Conservation (phyloP, 2,329 filamentous ascomycete species). For the Colletotrichum costaricense region DNA sequence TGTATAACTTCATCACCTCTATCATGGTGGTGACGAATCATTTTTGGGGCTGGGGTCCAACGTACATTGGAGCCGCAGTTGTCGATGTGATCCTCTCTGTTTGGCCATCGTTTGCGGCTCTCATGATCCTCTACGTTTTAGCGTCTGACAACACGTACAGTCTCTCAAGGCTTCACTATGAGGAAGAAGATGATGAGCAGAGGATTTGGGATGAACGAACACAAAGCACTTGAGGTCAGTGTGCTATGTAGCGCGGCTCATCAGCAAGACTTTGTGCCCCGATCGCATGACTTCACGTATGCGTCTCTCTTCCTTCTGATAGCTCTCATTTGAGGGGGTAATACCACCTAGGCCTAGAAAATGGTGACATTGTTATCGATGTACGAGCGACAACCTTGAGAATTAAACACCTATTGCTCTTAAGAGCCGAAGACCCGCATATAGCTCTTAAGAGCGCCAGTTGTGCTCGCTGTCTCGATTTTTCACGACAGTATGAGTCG, state of each 20-base stretch:
- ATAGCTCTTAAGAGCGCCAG: accelerated
- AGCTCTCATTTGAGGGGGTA: too few species aligned
- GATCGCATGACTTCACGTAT: neutral
- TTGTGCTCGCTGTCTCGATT: too few species aligned
- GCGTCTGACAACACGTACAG: neutral
- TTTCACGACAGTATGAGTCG: too few species aligned
- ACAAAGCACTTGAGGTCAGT: neutral
- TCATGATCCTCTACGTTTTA: neutral
- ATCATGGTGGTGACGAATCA: neutral
- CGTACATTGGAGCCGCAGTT: neutral
- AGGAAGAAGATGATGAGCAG: neutral
- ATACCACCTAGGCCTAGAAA: neutral
- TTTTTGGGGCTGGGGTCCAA: neutral
- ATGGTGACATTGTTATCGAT: neutral
- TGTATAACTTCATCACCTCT: neutral
- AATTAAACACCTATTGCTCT: accelerated
- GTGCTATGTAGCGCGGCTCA: neutral
- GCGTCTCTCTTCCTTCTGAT: neutral
- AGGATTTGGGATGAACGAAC: neutral
- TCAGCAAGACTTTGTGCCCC: neutral
- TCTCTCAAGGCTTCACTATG: conserved; percentile 1
- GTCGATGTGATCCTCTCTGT: neutral
- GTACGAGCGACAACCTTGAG: neutral
- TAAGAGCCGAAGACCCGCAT: neutral
- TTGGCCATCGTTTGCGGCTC: neutral